Evolutionary conservation across 2,329 filamentous ascomycete genomes (phyloP), one percentile per base, ranked within the genome.

Genomic region (Beauveria bassiana): DNA sequence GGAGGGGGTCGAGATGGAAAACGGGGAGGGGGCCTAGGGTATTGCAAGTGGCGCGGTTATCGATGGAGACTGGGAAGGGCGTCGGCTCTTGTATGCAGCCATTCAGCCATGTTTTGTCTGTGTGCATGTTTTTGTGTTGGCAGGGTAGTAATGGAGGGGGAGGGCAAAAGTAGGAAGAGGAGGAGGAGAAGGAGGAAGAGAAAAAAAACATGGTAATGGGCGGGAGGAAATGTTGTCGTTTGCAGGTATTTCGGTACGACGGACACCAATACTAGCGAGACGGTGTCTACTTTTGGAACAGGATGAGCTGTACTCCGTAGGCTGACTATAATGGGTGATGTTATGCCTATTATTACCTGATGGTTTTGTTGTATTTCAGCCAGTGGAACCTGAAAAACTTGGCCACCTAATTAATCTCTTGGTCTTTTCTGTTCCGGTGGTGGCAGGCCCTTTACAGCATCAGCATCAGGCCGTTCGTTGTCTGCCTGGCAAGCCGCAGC

Each of bases 11-110:
- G 38, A 40, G 34, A 55, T 55, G 53, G 18, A 45, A 40, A 20
- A 43, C 16, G 40, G 24, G 22, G 53, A 45, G 24, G 16, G 40
- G 40, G 24, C 45, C 45, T 38, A 31, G 40, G 40, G 24, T n/a
- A 24, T 55, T 22, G 24, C 47, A 45, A 43, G 53, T 55, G 53
- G 53, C 53, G 53, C 53, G 53, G 24, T 55, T 55, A 45, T 55
- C 53, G 53, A 45, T 55, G 53, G 53, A 45, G 20, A 55, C 53
- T 31, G 24, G 53, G 18, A 20, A 31, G 22, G 28, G 53, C 40
- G 53, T 55, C 40, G 53, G 53, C 20, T 55, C 40, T 55, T 55
- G 40, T 31, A 45, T 55, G 53, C 53, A 45, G 53, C 4, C 40
- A 16, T n/a, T 14, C 9, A 31, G 24, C 24, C n/a, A n/a, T 50